Percentiles rank a stretch among this genome's conserved stretches.
Conservation (phyloP, 192 early-diverging fungal species). For the Glomus cerebriforme region DNA sequence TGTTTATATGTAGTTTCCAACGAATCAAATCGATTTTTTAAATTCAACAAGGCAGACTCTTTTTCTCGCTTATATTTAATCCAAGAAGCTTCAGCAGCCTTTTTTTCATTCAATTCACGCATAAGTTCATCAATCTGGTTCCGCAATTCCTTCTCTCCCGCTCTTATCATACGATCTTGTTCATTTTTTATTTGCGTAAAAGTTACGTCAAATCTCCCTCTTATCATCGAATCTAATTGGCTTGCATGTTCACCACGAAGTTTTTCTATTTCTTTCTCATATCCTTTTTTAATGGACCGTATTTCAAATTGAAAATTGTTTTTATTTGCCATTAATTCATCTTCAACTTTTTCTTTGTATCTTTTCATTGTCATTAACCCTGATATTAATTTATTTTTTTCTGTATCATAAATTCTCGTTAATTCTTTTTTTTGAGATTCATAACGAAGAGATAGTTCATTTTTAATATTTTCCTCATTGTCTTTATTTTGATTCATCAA, state of each 20-base stretch:
- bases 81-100: not conserved
- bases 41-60: not conserved
- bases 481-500: not conserved
- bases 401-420: not conserved
- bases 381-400: not conserved
- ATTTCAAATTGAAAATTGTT: not conserved
- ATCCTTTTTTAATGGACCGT: not conserved
- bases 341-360: not conserved
- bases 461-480: not conserved
- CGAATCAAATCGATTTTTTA: not conserved
- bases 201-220: not conserved
- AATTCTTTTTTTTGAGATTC: not conserved
- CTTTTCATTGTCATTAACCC: not conserved
- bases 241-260: not conserved
- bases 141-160: not conserved
- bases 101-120: not conserved
- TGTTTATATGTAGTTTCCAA: not conserved
- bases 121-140: not conserved
- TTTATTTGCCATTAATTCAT: not conserved
- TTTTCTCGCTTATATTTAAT: not conserved
- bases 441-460: not conserved
- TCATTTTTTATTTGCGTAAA: not conserved
- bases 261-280: not conserved
- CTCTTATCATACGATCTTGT: not conserved
- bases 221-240: not conserved